Evolutionary conservation across 2,329 filamentous ascomycete genomes (phyloP), one percentile per base, ranked within the genome.

Genomic region (Leptographium lundbergii): DNA sequence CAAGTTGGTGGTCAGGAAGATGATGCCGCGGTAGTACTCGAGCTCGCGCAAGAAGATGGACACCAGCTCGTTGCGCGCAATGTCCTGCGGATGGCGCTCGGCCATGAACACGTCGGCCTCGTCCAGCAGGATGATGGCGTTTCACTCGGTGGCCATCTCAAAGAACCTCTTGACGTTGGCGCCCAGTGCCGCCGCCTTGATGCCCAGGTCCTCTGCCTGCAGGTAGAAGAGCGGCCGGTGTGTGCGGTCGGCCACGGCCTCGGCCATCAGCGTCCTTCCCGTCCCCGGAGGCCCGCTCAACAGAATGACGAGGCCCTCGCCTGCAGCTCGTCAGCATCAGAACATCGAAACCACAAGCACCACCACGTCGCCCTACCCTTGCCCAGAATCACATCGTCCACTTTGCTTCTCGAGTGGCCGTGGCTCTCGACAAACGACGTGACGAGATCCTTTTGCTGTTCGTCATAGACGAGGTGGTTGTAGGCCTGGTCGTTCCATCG

Each of bases 31-130:
- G 61, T 70, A 77, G 64, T 76, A 75, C 64, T 76, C 74, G 27
- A 77, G 69, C 68, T 75, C 73, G 24, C 73, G 70, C 25, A 77
- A 67, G 62, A 78, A 77, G 61, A 77, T 76, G 57, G 72, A 74
- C 5, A 77, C 74, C 4, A 80, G 68, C 60, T 74, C 75, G 66
- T 81, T 80, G 27, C 76, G 71, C 34, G 69, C 68, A 27, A 80
- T 72, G 62, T 80, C 73, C 54, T 71, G 69, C 17, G 70, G 70
- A 53, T 74, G 68, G 6, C 77, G 72, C 66, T 73, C 69, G 1
- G 74, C 73, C 69, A 80, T 75, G 66, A 79, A 81, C 4, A 81
- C 75, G 62, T 80, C 78, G 14, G 77, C 76, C 67, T 80, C 77
- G 62, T 80, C 78, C 9, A 80, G 71, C 14, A 81, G 69, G 39